phyloP scores from a whole-genome alignment of 306 rosid genomes.

The Lathyrus aphaca region DNA sequence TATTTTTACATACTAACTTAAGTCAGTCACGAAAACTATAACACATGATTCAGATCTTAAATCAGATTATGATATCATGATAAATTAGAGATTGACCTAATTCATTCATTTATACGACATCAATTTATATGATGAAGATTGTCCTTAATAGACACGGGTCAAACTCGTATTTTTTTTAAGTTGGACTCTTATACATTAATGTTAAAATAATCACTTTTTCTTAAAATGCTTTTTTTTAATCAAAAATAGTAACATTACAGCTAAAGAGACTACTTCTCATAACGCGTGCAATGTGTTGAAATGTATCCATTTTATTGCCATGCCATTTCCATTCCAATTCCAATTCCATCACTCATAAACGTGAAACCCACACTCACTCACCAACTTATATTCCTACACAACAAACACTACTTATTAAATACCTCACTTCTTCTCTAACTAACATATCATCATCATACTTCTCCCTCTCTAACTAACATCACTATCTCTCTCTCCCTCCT shows the following conservation, averaged over 20 bases:
- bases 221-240: neutral
- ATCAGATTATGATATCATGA: too few relatives aligned
- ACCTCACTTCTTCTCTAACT: conserved; percentile 24
- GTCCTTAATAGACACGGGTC: too few relatives aligned
- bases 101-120: too few relatives aligned
- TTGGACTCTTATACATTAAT: too few relatives aligned
- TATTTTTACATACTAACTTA: too few relatives aligned
- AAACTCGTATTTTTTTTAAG: too few relatives aligned
- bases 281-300: conserved; percentile 37
- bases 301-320: conserved; percentile 30
- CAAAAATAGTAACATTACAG: conserved; percentile 21
- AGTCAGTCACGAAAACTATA: too few relatives aligned
- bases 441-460: conserved; percentile 32
- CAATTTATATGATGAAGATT: too few relatives aligned
- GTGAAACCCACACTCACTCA: conserved; percentile 48
- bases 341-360: conserved; percentile 39
- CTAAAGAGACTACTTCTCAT: conserved; percentile 26
- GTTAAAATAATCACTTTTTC: too few relatives aligned
- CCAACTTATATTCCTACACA: conserved; percentile 28
- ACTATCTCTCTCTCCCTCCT: neutral
- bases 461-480: conserved; percentile 38
- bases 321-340: conserved; percentile 16
- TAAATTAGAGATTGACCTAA: too few relatives aligned
- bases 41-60: too few relatives aligned
- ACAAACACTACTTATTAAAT: conserved; percentile 28